A percentile compares a stretch with the other conserved stretches of the same genome.
Evolutionary conservation across 2,329 filamentous ascomycete species (phyloP).

Genomic region (Monosporascus sp.): DNA sequence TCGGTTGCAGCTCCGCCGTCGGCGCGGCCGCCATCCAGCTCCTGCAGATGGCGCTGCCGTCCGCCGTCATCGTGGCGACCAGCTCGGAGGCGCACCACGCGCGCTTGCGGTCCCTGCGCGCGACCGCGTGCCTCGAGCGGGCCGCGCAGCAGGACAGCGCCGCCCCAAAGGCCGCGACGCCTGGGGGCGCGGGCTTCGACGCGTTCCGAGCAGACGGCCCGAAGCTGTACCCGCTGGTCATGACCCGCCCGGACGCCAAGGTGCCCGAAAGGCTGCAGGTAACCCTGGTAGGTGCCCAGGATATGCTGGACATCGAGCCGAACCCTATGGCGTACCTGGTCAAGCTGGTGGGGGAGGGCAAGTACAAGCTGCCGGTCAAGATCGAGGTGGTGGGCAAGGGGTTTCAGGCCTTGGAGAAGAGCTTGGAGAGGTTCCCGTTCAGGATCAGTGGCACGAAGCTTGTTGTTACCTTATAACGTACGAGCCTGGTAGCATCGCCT

Average conservation of each 20-base stretch:
- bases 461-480: conserved; percentile 5
- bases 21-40: conserved; percentile 30
- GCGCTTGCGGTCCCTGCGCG: conserved; percentile 15
- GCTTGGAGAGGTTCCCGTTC: neutral
- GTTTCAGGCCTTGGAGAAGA: neutral
- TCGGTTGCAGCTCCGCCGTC: conserved; percentile 29
- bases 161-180: conserved; percentile 14
- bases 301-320: conserved; percentile 8
- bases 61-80: conserved; percentile 24
- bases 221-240: conserved; percentile 23
- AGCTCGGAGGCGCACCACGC: conserved; percentile 23
- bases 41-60: conserved; percentile 26
- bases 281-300: conserved; percentile 14
- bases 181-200: conserved; percentile 20
- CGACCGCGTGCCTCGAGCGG: conserved; percentile 12
- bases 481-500: too few relatives aligned
- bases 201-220: conserved; percentile 19
- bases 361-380: conserved; percentile 18
- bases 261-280: conserved; percentile 22
- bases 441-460: conserved; percentile 9
- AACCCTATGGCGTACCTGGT: conserved; percentile 7
- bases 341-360: conserved; percentile 16
- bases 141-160: conserved; percentile 7
- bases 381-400: conserved; percentile 16
- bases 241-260: conserved; percentile 18